Evolutionary conservation across 495 filamentous ascomycete genomes (phyloP), one percentile per base, ranked within the genome.

Genomic region (Hypomontagnella monticulosa): DNA sequence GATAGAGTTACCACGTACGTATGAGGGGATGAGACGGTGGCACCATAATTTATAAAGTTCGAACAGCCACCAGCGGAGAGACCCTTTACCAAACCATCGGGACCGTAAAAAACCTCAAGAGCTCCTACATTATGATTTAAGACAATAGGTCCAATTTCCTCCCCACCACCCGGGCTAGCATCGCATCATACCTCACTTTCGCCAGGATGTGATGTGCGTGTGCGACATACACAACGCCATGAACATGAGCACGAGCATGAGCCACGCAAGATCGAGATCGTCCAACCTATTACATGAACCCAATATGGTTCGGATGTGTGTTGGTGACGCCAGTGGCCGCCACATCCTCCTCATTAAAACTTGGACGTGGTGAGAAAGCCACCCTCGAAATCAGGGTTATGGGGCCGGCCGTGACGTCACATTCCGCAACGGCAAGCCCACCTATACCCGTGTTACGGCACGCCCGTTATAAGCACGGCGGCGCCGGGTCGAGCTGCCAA

Each of bases 341-440:
- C 61, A 61, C 63, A 63, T 51, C 15, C 47, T 32, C 38, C 27
- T 14, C 6, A 34, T 38, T 11, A 62, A 60, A 67, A 58, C 61
- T 59, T 48, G 59, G 36, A 51, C 53, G 34, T 19, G 47, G 38
- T 32, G 38, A 57, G 33, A 40, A 40, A 48, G 41, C 42, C 46
- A 48, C 49, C 33, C 46, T 53, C 4, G 27, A 72, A 72, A 72
- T 72, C 70, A 72, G 63, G 69, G 64, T 52, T 63, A 41, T 49
- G 47, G 55, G 44, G 16, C 56, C 52, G 50, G 47, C 59, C 16
- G 53, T 72, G 70, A 72, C 67, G 70, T 72, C 70, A 72, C 64
- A 57, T 57, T 23, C 55, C 51, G 63, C 70, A 59, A 42, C 57
- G 34, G 54, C 20, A 42, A 3, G 32, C 11, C 52, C 38, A 42